phyloP scores from a whole-genome alignment of 2,329 filamentous ascomycete species.

The Microdochium trichocladiopsis region DNA sequence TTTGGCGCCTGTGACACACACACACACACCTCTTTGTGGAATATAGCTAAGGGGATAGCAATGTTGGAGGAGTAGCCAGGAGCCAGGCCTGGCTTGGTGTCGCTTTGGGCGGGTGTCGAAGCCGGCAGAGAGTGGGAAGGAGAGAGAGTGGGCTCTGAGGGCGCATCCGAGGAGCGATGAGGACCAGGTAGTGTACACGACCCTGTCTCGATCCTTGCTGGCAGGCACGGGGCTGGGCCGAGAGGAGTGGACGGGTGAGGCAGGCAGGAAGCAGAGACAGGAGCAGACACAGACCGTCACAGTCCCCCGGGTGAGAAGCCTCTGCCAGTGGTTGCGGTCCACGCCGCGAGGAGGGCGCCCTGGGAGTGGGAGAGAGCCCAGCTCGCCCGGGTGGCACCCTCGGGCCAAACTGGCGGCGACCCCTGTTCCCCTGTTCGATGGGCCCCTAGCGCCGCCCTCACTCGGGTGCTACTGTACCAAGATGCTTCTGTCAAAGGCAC shows the following conservation, averaged over 20 bases:
- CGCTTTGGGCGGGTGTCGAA: not conserved
- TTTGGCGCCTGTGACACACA: too few species aligned
- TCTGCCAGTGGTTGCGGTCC: too few species aligned
- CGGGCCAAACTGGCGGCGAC: not conserved
- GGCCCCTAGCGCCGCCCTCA: not conserved
- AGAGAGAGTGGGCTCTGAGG: not conserved
- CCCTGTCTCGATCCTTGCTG: not conserved
- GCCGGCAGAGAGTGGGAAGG: not conserved
- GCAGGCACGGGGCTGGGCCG: not conserved
- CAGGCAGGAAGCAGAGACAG: too few species aligned
- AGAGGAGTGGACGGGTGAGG: not conserved
- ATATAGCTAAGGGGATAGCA: not conserved
- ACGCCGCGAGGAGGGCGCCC: too few species aligned
- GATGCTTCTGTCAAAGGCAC: not conserved
- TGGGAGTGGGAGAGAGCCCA: not conserved
- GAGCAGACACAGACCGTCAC: too few species aligned
- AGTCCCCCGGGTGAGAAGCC: too few species aligned
- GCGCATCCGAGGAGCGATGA: not conserved
- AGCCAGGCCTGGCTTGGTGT: not conserved
- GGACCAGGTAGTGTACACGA: not conserved
- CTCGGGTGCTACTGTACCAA: not conserved
- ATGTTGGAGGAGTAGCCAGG: not conserved
- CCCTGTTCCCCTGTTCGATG: not conserved
- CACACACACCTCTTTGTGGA: not conserved
- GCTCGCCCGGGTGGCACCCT: not conserved